Conservation (phyloP, 768 basidiomycete species). For the Gymnopilus dilepis region DNA sequence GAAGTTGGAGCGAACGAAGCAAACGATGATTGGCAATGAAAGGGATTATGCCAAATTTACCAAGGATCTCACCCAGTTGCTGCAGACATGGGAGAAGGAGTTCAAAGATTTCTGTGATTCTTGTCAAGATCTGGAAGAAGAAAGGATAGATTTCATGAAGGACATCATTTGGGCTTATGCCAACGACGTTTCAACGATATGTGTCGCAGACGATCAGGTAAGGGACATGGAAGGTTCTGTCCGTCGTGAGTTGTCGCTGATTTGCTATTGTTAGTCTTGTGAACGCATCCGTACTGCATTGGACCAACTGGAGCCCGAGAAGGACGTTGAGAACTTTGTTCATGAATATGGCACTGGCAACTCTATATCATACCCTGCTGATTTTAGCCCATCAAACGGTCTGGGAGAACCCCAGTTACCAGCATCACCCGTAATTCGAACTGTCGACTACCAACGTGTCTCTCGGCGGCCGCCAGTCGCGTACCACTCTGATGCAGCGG, state of each 20-base stretch:
- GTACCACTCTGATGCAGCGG: constrained; percentile 21
- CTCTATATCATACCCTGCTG: constrained; percentile 76
- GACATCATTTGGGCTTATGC: constrained; percentile 95
- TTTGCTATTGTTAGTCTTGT: constrained; percentile 69
- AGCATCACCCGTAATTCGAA: constrained; percentile 30
- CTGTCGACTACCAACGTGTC: constrained; percentile 37
- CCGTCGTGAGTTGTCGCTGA: constrained; percentile 7
- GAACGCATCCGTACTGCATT: constrained; percentile 85
- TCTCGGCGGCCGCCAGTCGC: constrained; percentile 33
- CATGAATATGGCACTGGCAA: constrained; percentile 87
- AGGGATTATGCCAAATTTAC: constrained; percentile 87
- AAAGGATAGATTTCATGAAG: constrained; percentile 91
- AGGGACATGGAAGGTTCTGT: constrained; percentile 2
- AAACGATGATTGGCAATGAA: constrained; percentile 90
- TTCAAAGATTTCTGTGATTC: constrained; percentile 96
- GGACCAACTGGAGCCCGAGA: constrained; percentile 84
- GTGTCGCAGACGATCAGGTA: constrained; percentile 94
- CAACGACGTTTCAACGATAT: constrained; percentile 92
- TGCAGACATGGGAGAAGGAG: constrained; percentile 84
- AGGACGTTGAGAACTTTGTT: constrained; percentile 87
- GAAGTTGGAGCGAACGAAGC: constrained; percentile 83
- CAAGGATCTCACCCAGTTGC: constrained; percentile 72
- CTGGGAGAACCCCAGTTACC: constrained; percentile 33
- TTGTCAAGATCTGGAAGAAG: constrained; percentile 98
- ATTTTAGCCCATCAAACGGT: constrained; percentile 72